Percentiles rank a stretch among this genome's conserved stretches.
phyloP scores from a whole-genome alignment of 371 early-diverging fungal genomes.

The Mortierella sp. region DNA sequence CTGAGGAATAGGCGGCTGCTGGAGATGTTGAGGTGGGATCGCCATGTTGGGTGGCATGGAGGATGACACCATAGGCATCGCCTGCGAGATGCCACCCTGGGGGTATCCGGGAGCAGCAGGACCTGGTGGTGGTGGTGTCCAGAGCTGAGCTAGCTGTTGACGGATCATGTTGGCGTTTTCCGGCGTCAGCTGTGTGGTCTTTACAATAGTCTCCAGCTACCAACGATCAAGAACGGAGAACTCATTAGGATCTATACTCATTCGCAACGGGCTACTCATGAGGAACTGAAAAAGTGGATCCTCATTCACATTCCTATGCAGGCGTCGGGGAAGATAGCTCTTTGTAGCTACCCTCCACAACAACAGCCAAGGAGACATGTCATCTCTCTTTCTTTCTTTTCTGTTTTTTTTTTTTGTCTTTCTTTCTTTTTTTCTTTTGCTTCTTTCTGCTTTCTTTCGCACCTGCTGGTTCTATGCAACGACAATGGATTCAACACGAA shows the following conservation, averaged over 20 bases:
- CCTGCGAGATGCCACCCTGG: constrained; percentile 12
- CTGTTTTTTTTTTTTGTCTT: constrained; percentile 11
- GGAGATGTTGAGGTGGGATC: constrained; percentile 12
- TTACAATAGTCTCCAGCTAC: constrained; percentile 54
- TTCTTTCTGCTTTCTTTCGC: neutral
- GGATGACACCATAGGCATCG: constrained; percentile 12
- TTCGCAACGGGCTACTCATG: too few relatives aligned
- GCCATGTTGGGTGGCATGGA: constrained; percentile 34
- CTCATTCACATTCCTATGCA: constrained; percentile 5
- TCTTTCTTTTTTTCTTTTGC: constrained; percentile 14
- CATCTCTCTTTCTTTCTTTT: constrained; percentile 15
- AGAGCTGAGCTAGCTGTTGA: constrained; percentile 54
- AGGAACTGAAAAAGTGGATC: neutral
- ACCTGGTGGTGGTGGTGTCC: constrained; percentile 31
- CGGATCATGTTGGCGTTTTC: constrained; percentile 56
- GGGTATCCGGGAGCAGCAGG: constrained; percentile 38
- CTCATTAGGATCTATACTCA: constrained; percentile 7
- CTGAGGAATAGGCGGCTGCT: constrained; percentile 10
- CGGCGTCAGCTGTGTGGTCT: constrained; percentile 52
- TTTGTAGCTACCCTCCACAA: neutral
- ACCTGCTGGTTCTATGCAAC: constrained; percentile 6
- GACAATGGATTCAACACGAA: neutral
- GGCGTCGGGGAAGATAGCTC: neutral
- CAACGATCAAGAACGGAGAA: neutral
- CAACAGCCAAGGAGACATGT: neutral